phyloP scores from a whole-genome alignment of 1,284 basidiomycete species.

The Rugosomyces carneus region DNA sequence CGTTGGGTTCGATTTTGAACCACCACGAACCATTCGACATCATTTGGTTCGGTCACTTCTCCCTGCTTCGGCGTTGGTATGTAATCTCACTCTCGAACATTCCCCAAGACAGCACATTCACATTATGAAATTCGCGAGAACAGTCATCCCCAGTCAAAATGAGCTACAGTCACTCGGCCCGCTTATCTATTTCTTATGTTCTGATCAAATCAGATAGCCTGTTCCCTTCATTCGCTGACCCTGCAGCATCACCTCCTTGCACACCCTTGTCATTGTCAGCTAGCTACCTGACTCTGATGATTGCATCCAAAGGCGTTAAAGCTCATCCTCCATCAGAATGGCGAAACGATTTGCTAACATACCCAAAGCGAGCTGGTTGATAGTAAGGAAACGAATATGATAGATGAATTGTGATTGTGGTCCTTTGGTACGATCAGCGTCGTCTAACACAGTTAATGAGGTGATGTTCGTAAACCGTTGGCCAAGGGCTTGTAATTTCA shows the following conservation, averaged over 20 bases:
- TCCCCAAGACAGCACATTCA: too few species aligned
- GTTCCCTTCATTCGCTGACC: neutral
- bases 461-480: neutral
- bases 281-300: neutral
- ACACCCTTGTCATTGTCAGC: neutral
- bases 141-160: neutral
- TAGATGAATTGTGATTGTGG: neutral
- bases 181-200: neutral
- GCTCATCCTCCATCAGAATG: neutral
- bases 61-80: neutral
- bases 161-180: neutral
- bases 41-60: too few species aligned
- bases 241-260: neutral
- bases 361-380: too few species aligned
- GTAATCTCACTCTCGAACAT: neutral
- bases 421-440: neutral
- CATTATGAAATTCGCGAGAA: neutral
- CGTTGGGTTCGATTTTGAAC: too few species aligned
- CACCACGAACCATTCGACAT: too few species aligned
- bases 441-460: too few species aligned
- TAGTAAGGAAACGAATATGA: neutral
- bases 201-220: neutral
- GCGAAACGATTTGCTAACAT: too few species aligned
- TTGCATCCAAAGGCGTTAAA: neutral
- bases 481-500: constrained; percentile 1